phyloP scores from a whole-genome alignment of 345 rosid genomes.

The Gossypium stocksii region DNA sequence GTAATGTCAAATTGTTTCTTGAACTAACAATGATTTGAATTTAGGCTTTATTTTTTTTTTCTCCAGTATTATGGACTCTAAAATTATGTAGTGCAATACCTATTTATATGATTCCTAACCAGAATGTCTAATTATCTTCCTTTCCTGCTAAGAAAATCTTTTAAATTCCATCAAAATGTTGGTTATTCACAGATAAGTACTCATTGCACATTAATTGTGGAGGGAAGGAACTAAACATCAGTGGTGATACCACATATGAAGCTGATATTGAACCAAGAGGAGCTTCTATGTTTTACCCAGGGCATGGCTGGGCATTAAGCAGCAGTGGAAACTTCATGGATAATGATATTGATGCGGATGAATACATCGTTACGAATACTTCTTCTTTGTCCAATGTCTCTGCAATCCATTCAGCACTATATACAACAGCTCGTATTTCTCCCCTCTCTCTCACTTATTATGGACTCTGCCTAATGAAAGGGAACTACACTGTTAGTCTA shows the following conservation, averaged over 20 bases:
- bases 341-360: conserved; percentile 53
- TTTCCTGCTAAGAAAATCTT: neutral
- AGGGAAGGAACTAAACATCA: conserved; percentile 41
- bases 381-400: conserved; percentile 48
- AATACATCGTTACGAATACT: conserved; percentile 44
- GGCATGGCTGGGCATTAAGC: conserved; percentile 71
- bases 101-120: neutral
- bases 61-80: too few species aligned
- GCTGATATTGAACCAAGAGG: conserved; percentile 62
- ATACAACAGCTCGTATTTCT: conserved; percentile 64
- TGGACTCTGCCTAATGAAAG: conserved; percentile 70
- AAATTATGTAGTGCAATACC: too few species aligned
- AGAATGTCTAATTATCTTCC: neutral
- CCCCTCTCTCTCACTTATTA: conserved; percentile 79
- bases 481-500: conserved; percentile 71
- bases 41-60: too few species aligned
- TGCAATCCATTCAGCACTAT: conserved; percentile 32
- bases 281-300: conserved; percentile 52
- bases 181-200: conserved; percentile 38
- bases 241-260: conserved; percentile 36
- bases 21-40: too few species aligned
- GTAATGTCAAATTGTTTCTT: too few species aligned
- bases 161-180: neutral
- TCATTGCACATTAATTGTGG: conserved; percentile 75
- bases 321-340: conserved; percentile 93